phyloP scores from a whole-genome alignment of 192 early-diverging fungal species.

The Rhizophagus sp. region DNA sequence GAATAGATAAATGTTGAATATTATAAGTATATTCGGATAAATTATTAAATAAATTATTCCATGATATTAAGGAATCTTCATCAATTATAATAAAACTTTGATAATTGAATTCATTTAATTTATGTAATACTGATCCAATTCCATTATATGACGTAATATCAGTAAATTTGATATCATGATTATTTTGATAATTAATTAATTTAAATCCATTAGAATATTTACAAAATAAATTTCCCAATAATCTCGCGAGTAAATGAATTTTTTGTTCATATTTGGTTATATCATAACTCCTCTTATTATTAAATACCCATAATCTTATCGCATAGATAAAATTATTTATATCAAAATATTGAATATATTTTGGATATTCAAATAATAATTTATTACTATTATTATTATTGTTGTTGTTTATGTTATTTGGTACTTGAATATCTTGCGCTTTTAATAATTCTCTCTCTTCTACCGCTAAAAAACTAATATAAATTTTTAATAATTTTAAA shows the following conservation, averaged over 20 bases:
- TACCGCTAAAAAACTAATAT: background rate
- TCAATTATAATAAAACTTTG: background rate
- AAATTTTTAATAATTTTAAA: background rate
- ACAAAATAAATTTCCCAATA: background rate
- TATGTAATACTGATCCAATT: background rate
- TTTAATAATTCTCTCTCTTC: background rate
- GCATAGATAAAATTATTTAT: background rate
- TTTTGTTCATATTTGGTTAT: background rate
- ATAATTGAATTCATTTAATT: background rate
- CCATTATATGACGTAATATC: background rate
- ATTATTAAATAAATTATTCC: background rate
- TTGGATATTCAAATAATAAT: background rate
- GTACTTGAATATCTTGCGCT: background rate
- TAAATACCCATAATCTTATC: background rate
- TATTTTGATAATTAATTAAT: background rate
- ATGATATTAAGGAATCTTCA: background rate
- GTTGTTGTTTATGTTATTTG: background rate
- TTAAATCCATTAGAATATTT: background rate
- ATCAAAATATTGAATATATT: background rate
- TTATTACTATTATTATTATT: too few species aligned
- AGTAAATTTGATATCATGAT: background rate
- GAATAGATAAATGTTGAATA: background rate
- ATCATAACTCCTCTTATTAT: background rate
- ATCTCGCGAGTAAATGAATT: background rate
- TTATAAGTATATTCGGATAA: background rate